Evolutionary conservation across 345 rosid genomes (phyloP), one percentile per base, ranked within the genome.

Genomic region (Euphorbia peplus): DNA sequence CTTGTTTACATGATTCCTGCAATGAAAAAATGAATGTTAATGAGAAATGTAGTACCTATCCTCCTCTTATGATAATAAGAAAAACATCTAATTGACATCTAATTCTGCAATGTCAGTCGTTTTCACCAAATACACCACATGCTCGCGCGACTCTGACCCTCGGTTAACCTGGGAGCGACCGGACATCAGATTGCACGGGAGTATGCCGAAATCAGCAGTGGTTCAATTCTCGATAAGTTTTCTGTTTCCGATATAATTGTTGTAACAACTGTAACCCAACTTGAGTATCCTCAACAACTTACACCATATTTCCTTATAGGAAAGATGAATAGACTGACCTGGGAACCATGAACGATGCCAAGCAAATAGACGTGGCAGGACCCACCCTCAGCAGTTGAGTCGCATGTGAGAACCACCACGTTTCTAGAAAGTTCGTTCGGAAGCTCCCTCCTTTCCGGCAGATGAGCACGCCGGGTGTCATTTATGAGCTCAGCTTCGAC

Each of bases 311-410:
- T 46, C 35, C 51, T 42, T 12, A 8, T 8, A 15, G n/a, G 18
- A 22, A 16, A 63, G 24, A 14, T 54, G 47, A 62, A 46, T 39
- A n/a, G n/a, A n/a, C n/a, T 71, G 71, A 87, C 99, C 98, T 86
- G 81, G 13, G 98, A 95, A 30, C 92, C 97, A 72, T 95, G 99
- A 63, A 93, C 95, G 53, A 97, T 92, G 22, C 97, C 99, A 50
- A 95, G 84, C 79, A 95, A 64, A 69, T 84, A 86, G 11, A 95
- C 99, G 72, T 90, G 86, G 74, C 99, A 95, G n/a, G 73, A 75
- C 73, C 98, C 96, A 26, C 88, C 85, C 39, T 73, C 89, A 21
- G 83, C 89, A 13, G 83, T 42, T 24, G 97, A 90, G 60, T 88
- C 97, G 69, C 99, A 95, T 5, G 86, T 83, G 53, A 95, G 86